These are phyloP conservation scores for Rhizopogon vulgaris DNA, from an alignment of 768 basidiomycete genomes.

Conservation along the genomic window DNA sequence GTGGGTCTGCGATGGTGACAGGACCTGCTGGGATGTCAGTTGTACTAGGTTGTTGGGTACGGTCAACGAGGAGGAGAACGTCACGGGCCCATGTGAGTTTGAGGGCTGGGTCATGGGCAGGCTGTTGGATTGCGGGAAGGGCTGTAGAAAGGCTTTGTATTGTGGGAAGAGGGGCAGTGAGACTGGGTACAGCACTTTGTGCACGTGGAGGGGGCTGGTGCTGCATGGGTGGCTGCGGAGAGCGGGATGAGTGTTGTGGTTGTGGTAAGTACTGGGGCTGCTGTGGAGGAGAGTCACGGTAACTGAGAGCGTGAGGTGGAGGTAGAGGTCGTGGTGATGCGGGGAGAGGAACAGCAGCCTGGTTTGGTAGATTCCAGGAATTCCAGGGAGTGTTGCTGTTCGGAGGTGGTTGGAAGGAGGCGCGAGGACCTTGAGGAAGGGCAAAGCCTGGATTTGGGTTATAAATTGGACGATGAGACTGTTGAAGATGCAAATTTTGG, in stretches of 20 bases:
- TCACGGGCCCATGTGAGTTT: constrained; percentile 79
- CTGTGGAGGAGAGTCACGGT: background rate
- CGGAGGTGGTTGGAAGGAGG: constrained; percentile 17
- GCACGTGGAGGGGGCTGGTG: constrained; percentile 18
- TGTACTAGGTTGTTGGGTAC: constrained; percentile 31
- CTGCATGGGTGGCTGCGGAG: constrained; percentile 10
- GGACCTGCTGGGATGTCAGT: constrained; percentile 46
- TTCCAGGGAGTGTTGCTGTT: constrained; percentile 14
- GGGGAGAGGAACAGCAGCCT: constrained; percentile 15
- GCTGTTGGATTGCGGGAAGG: constrained; percentile 44
- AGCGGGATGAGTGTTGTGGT: constrained; percentile 14
- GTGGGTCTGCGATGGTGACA: constrained; percentile 49
- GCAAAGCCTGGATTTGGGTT: constrained; percentile 11
- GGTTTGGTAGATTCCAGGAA: constrained; percentile 13
- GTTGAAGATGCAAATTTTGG: constrained; percentile 17
- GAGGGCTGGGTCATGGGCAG: constrained; percentile 49
- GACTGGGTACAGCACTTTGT: constrained; percentile 32
- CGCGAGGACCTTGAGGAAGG: constrained; percentile 9
- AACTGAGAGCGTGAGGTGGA: background rate
- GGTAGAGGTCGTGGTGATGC: constrained; percentile 14
- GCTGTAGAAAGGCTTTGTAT: constrained; percentile 51
- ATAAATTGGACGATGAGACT: constrained; percentile 19
- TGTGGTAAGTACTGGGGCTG: constrained; percentile 12
- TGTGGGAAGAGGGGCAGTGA: constrained; percentile 68
- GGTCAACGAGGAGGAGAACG: constrained; percentile 74